phyloP scores from a whole-genome alignment of 441 rosid genomes.

The Pelargonium cotyledonis region DNA sequence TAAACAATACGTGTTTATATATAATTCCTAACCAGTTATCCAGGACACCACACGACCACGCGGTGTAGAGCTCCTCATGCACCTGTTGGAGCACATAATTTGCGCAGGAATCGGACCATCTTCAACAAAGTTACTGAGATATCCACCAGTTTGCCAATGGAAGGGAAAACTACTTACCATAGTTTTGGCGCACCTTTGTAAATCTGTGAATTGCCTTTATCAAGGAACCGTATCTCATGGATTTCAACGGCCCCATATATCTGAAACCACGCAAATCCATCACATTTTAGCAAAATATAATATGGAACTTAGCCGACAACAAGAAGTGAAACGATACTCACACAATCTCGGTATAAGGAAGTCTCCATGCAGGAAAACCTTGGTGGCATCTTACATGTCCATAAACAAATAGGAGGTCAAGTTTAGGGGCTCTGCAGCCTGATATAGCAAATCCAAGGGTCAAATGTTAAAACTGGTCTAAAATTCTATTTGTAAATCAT shows the following conservation, averaged over 20 bases:
- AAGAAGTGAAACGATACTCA: slow-evolving; percentile 11
- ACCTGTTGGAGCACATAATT: too few species aligned
- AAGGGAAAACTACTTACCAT: slow-evolving; percentile 13
- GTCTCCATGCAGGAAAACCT: slow-evolving; percentile 29
- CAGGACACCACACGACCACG: too few species aligned
- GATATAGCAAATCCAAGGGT: not conserved
- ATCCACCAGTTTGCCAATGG: not conserved
- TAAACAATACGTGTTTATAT: too few species aligned
- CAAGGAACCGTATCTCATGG: slow-evolving; percentile 17
- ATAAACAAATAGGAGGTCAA: slow-evolving; percentile 25
- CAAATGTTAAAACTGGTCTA: not conserved
- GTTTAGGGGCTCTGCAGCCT: slow-evolving; percentile 25
- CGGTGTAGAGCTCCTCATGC: too few species aligned
- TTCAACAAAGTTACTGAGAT: too few species aligned
- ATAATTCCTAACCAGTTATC: too few species aligned
- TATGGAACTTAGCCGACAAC: not conserved
- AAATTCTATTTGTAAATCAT: not conserved
- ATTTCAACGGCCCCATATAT: slow-evolving; percentile 21
- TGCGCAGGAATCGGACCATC: too few species aligned
- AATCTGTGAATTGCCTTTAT: slow-evolving; percentile 16
- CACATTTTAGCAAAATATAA: not conserved
- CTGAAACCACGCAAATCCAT: not conserved
- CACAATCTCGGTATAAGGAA: slow-evolving; percentile 25
- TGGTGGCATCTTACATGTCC: slow-evolving; percentile 25
- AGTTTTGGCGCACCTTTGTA: slow-evolving; percentile 20